phyloP scores from a whole-genome alignment of 164 flowering plant genomes.

The Liriodendron chinense region DNA sequence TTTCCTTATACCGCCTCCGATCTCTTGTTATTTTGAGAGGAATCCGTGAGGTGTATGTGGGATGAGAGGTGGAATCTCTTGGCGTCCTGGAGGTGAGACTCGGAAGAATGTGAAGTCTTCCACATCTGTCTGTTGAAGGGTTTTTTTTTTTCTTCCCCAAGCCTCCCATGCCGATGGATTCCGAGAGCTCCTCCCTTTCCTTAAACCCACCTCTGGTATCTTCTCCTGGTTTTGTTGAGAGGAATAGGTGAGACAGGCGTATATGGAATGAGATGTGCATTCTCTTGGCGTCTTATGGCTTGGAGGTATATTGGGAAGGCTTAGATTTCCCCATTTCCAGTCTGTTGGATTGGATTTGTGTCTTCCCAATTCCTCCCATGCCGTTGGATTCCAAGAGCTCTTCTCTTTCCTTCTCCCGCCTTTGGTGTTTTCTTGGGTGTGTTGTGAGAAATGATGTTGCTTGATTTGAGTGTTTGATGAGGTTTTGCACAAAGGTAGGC shows the following conservation, averaged over 20 bases:
- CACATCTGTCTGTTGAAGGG: background rate
- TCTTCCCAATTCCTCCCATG: slow-evolving; percentile 1
- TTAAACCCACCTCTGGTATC: too few relatives aligned
- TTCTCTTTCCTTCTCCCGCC: background rate
- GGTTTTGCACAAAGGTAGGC: too few relatives aligned
- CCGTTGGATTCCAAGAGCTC: background rate
- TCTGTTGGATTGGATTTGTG: background rate
- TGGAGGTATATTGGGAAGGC: background rate
- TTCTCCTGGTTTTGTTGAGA: too few relatives aligned
- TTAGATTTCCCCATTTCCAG: background rate
- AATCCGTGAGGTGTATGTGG: background rate
- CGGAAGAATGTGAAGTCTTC: background rate
- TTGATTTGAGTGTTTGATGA: too few relatives aligned
- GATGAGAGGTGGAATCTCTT: background rate
- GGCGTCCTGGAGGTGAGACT: background rate
- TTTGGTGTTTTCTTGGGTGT: background rate
- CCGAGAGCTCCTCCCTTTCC: background rate
- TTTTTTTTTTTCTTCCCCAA: background rate
- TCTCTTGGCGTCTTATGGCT: background rate
- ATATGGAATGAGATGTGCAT: background rate
- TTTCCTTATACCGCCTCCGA: background rate
- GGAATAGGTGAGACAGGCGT: too few relatives aligned
- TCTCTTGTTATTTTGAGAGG: background rate
- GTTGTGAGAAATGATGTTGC: too few relatives aligned
- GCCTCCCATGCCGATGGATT: background rate